phyloP scores from a whole-genome alignment of 2,329 filamentous ascomycete genomes.

The Trichoderma sp. region DNA sequence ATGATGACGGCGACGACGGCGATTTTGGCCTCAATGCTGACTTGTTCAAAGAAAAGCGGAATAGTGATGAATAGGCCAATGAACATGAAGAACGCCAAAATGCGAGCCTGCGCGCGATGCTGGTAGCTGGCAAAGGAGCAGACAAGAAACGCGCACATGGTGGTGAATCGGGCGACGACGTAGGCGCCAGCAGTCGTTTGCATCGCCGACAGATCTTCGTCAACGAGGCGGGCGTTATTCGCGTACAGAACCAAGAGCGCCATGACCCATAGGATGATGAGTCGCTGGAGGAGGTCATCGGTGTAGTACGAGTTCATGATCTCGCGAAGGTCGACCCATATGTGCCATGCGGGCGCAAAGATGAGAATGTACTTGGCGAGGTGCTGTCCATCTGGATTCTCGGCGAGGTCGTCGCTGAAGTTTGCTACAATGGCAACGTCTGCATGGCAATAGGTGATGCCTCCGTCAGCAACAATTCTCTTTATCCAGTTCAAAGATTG shows the following conservation, averaged over 20 bases:
- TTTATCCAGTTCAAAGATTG: background rate
- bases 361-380: conserved; percentile 55
- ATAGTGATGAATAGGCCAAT: conserved; percentile 48
- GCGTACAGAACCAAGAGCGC: conserved; percentile 52
- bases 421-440: conserved; percentile 55
- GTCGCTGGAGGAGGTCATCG: conserved; percentile 52
- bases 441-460: background rate
- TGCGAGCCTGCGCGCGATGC: conserved; percentile 50
- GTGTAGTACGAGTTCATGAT: conserved; percentile 58
- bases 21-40: conserved; percentile 48
- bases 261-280: conserved; percentile 56
- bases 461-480: background rate
- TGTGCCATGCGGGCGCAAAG: conserved; percentile 54
- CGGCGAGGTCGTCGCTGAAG: conserved; percentile 53
- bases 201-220: conserved; percentile 50
- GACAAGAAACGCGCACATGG: conserved; percentile 46
- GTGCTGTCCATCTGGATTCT: conserved; percentile 48
- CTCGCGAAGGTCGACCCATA: conserved; percentile 55
- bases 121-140: conserved; percentile 53
- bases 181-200: conserved; percentile 52
- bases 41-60: conserved; percentile 48
- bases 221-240: conserved; percentile 51
- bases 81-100: conserved; percentile 49
- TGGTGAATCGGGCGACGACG: conserved; percentile 49
- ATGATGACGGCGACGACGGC: conserved; percentile 49